Conservation (phyloP, 495 filamentous ascomycete species). For the Neurospora discreta region DNA sequence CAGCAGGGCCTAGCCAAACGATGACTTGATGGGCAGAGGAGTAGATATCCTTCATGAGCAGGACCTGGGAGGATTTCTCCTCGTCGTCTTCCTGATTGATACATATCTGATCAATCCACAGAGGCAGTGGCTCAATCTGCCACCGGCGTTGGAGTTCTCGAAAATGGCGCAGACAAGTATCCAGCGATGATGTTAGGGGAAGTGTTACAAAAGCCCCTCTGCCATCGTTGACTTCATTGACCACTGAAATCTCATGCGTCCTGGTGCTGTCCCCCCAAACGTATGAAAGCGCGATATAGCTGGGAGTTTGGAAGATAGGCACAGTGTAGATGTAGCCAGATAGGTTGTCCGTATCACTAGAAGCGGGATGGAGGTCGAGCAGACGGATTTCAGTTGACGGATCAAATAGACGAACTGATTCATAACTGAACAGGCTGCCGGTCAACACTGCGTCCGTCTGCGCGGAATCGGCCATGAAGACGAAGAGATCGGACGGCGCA, state of each 20-base stretch:
- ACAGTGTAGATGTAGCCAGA: not conserved
- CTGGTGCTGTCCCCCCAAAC: not conserved
- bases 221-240: not conserved
- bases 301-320: not conserved
- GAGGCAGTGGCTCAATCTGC: not conserved
- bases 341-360: not conserved
- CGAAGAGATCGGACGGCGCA: not conserved
- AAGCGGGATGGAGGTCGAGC: not conserved
- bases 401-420: not conserved
- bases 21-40: conserved; percentile 6
- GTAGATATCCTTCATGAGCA: conserved; percentile 21
- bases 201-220: not conserved
- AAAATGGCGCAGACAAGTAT: not conserved
- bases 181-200: not conserved
- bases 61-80: conserved; percentile 17
- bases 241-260: not conserved
- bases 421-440: not conserved
- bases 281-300: not conserved
- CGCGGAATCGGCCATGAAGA: not conserved
- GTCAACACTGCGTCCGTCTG: not conserved
- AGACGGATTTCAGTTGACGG: not conserved
- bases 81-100: conserved; percentile 18
- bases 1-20: conserved; percentile 17
- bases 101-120: conserved; percentile 19
- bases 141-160: not conserved